Base-by-base conservation (phyloP, 495 filamentous ascomycete genomes). In the Durotheca rogersii region DNA sequence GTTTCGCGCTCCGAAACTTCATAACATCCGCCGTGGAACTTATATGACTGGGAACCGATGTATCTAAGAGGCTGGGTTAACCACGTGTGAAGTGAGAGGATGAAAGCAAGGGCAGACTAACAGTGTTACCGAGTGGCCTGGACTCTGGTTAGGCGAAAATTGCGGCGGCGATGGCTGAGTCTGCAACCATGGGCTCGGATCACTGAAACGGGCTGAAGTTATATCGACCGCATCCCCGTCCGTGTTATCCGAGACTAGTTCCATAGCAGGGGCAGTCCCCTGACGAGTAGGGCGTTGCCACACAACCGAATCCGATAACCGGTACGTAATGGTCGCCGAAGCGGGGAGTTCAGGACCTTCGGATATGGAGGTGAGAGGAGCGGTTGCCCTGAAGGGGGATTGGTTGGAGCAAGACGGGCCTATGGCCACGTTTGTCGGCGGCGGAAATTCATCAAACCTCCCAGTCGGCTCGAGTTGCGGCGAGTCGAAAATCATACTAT, bases 281-380 rank as follows among this genome's bases (percentile, higher is more conserved):
- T n/a, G n/a, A n/a, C 30, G 33, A 29, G n/a, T 9, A 11, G 16
- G 25, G 10, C 6, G 15, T 27, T 38, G 53, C n/a, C 53, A 20
- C 0, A 32, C 15, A 2, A 10, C 33, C 12, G 12, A 11, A 31
- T 33, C n/a, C 10, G 27, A 17, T 17, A 42, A 35, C 1, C 15
- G 36, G n/a, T 10, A 25, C 10, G 9, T 34, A 3, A 31, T 32
- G 15, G 39, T 34, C 42, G 20, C 25, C 2, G 54, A 33, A 18
- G 58, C 45, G 4, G 58, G 58, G 19, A 62, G 54, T 32, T 62
- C 58, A 20, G 38, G 27, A n/a, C n/a, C n/a, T n/a, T n/a, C n/a
- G n/a, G n/a, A n/a, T 31, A 62, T 58, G 32, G 58, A 58, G 23
- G 20, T 36, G 15, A 58, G 34, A 1, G 58, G 54, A 17, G 54